phyloP scores from a whole-genome alignment of 176 grass and related monocot species.

The Luzula sylvatica region DNA sequence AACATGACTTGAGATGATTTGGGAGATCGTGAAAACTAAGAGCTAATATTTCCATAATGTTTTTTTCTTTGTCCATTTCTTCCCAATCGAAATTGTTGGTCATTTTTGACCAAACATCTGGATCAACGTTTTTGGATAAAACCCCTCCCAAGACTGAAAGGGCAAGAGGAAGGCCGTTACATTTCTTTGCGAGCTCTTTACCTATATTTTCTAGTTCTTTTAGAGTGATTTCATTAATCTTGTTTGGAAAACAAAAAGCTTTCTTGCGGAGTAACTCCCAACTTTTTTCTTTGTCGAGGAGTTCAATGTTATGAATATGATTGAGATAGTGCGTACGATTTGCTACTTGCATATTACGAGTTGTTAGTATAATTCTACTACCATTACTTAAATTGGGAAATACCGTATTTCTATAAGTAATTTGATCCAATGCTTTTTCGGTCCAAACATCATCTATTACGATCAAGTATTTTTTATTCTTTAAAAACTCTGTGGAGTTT shows the following conservation, averaged over 20 bases:
- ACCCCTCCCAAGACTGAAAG: background rate
- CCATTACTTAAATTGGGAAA: background rate
- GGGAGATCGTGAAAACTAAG: slow-evolving; percentile 1
- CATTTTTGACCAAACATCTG: background rate
- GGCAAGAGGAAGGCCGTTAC: background rate
- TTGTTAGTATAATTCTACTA: background rate
- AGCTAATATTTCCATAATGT: background rate
- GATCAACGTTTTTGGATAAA: background rate
- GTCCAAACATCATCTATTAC: background rate
- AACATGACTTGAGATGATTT: slow-evolving; percentile 7
- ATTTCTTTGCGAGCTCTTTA: background rate
- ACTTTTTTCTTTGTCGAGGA: background rate
- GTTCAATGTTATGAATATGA: background rate
- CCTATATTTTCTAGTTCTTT: background rate
- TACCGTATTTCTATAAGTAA: background rate
- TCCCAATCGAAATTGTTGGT: background rate
- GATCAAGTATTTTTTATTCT: background rate
- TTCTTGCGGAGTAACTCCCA: background rate
- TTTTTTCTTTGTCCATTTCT: background rate
- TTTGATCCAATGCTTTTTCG: background rate
- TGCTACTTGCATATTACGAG: background rate
- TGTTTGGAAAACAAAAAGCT: background rate
- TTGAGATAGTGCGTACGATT: background rate
- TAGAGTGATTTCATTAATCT: background rate
- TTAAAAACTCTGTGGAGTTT: background rate